A percentile compares a stretch with the other conserved stretches of the same genome.
Evolutionary conservation across 2,329 filamentous ascomycete genomes (phyloP).

Genomic region (Scytalidium lignicola): DNA sequence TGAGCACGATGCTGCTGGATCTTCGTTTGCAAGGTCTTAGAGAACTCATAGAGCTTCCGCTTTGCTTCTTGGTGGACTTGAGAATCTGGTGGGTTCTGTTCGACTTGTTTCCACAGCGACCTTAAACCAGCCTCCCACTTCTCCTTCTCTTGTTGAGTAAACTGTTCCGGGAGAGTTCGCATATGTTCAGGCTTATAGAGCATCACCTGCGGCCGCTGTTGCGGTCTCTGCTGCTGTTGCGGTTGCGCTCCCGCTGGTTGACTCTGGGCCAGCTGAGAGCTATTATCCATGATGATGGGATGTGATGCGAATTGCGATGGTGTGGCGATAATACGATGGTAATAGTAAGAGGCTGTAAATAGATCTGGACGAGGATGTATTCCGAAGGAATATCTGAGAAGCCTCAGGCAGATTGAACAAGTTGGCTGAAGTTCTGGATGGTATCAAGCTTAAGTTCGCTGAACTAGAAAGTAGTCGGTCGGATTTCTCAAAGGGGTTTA

Average conservation of each 20-base stretch:
- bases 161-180: slow-evolving; percentile 22
- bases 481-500: background rate
- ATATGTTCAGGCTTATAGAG: slow-evolving; percentile 27
- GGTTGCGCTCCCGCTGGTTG: slow-evolving; percentile 16
- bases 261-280: slow-evolving; percentile 15
- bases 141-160: slow-evolving; percentile 49
- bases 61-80: slow-evolving; percentile 45
- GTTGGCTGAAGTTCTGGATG: background rate
- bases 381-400: background rate
- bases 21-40: slow-evolving; percentile 50
- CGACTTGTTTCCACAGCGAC: slow-evolving; percentile 44
- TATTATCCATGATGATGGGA: slow-evolving; percentile 20
- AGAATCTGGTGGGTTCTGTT: slow-evolving; percentile 44
- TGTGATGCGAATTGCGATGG: background rate
- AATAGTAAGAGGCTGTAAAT: background rate
- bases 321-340: background rate
- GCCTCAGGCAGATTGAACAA: background rate
- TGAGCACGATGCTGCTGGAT: slow-evolving; percentile 32
- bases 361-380: background rate
- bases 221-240: slow-evolving; percentile 15
- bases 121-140: slow-evolving; percentile 56
- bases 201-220: slow-evolving; percentile 13
- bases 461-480: background rate
- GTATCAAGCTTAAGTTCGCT: background rate
- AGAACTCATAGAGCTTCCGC: slow-evolving; percentile 56